Evolutionary conservation across 2,329 filamentous ascomycete genomes (phyloP), one percentile per base, ranked within the genome.

Genomic region (Verticillium nonalfalfae): DNA sequence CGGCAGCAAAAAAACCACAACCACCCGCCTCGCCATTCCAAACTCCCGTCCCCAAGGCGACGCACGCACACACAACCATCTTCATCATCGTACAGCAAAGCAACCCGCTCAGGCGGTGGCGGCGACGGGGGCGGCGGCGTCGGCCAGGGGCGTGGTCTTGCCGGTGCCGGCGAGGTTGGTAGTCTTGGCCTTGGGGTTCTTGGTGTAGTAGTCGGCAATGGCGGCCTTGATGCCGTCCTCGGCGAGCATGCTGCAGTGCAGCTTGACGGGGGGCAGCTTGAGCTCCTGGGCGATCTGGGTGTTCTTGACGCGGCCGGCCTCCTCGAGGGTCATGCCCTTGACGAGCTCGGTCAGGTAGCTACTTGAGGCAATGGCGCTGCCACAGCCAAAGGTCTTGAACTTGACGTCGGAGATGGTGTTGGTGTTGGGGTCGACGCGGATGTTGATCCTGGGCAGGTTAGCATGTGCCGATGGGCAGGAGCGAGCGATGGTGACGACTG

Each of bases 261-360:
- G 90, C 80, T 96, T 96, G 58, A 96, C 91, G 64, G 92, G 91
- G 39, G 91, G 92, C 71, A 95, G 78, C 72, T 91, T 95, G 61
- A 97, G 82, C 79, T 99, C 96, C 82, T 96, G 96, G 40, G 95
- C 95, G 73, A 99, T 99, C 78, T 99, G 93, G 3, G 94, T 97
- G 79, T 99, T 99, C 80, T 92, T 90, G 70, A 99, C 91, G 79
- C 90, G 89, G 60, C 88, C 88, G 38, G 96, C 95, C 75, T 99
- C 92, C 70, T 99, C 95, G 67, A 99, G 66, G 68, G 90, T 96
- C 94, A 98, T 99, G 64, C 95, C 95, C 66, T 92, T 86, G 65
- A 99, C 93, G 63, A 99, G 81, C 78, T 97, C 93, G n/a, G 95
- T 99, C 70, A 99, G 79, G 75, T 99, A 99, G 72, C 90, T 95